Conservation (phyloP, 2,329 filamentous ascomycete genomes). For the Penicillium sp. region DNA sequence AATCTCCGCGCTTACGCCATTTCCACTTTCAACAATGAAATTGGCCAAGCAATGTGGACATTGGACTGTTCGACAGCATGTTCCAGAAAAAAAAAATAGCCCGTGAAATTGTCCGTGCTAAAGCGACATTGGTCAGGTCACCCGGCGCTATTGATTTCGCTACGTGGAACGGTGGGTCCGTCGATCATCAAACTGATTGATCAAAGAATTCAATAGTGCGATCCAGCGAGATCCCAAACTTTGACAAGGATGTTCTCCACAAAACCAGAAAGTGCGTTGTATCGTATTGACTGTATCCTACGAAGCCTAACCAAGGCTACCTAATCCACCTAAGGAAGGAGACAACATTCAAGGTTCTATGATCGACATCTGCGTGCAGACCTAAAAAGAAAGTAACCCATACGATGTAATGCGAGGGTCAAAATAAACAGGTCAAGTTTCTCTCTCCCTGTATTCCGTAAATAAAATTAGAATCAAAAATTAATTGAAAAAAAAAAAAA, state of each 20-base stretch:
- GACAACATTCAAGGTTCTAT: neutral
- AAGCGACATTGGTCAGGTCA: constrained; percentile 6
- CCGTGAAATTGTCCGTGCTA: neutral
- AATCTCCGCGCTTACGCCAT: neutral
- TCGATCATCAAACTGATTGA: constrained; percentile 13
- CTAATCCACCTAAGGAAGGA: neutral
- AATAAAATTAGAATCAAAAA: neutral
- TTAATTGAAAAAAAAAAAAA: neutral
- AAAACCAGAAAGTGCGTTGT: neutral
- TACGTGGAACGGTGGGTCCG: constrained; percentile 17
- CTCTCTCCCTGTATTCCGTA: neutral
- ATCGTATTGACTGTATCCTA: neutral
- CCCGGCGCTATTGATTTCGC: constrained; percentile 19
- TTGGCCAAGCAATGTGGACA: neutral
- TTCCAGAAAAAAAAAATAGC: constrained; percentile 9
- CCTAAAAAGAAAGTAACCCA: neutral
- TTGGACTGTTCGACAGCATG: constrained; percentile 1
- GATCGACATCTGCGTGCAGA: neutral
- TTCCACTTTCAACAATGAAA: neutral
- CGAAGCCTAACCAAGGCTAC: neutral
- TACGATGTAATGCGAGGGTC: neutral
- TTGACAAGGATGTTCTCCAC: neutral
- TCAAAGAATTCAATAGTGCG: constrained; percentile 21
- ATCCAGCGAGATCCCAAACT: constrained; percentile 4
- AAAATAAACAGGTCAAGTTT: neutral